phyloP scores from a whole-genome alignment of 2,329 filamentous ascomycete genomes.

The Alternaria angustiovoidea region DNA sequence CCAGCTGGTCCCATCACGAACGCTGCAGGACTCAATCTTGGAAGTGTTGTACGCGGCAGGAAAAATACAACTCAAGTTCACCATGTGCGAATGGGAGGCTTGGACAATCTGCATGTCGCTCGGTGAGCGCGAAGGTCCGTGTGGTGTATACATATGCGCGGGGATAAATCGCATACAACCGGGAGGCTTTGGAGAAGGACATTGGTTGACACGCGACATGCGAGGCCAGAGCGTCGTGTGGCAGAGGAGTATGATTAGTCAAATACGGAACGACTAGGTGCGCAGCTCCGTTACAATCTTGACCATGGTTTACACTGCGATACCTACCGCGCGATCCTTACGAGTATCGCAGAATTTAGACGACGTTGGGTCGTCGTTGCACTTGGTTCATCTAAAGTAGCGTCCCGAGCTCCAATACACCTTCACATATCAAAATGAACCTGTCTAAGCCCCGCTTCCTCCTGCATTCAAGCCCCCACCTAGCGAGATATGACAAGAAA shows the following conservation, averaged over 20 bases:
- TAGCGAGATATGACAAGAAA: slow-evolving; percentile 7
- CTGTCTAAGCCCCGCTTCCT: slow-evolving; percentile 19
- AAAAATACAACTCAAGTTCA: slow-evolving; percentile 18
- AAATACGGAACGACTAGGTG: slow-evolving; percentile 23
- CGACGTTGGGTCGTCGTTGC: slow-evolving; percentile 28
- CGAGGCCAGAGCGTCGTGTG: slow-evolving; percentile 7
- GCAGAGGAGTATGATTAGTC: background rate
- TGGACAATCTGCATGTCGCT: slow-evolving; percentile 23
- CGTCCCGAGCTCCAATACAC: slow-evolving; percentile 27
- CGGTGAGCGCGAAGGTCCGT: slow-evolving; percentile 35
- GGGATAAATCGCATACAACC: slow-evolving; percentile 18
- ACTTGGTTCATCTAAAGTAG: slow-evolving; percentile 34
- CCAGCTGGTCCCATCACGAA: slow-evolving; percentile 1
- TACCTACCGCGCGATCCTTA: slow-evolving; percentile 5
- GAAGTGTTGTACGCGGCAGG: slow-evolving; percentile 17
- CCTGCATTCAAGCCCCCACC: slow-evolving; percentile 17
- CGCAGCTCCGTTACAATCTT: slow-evolving; percentile 24
- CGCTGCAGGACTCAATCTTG: slow-evolving; percentile 6
- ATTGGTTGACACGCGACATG: slow-evolving; percentile 24
- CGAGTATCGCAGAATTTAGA: slow-evolving; percentile 12
- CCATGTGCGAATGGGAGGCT: slow-evolving; percentile 24
- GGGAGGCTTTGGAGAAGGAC: slow-evolving; percentile 17
- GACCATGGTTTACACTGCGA: background rate
- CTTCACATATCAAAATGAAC: slow-evolving; percentile 17
- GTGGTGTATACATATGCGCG: slow-evolving; percentile 25